Evolutionary conservation across 2,329 filamentous ascomycete species (phyloP).

Genomic region (Macrophomina phaseolina): DNA sequence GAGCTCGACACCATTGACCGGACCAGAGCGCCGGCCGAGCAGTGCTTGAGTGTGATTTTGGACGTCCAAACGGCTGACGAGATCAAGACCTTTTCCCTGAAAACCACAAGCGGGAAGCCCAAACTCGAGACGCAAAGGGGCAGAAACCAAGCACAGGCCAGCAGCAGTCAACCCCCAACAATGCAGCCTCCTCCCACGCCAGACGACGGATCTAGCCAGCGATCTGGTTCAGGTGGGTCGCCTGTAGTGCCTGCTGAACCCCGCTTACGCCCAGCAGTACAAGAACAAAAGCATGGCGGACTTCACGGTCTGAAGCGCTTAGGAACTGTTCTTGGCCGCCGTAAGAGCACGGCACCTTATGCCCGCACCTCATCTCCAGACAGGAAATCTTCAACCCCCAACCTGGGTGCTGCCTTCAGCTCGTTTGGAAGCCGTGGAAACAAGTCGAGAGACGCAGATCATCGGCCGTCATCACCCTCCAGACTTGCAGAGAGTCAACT

Average conservation of each 20-base stretch:
- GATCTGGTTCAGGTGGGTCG: slow-evolving; percentile 55
- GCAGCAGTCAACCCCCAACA: slow-evolving; percentile 13
- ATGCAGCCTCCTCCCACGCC: slow-evolving; percentile 38
- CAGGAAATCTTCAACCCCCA: slow-evolving; percentile 60
- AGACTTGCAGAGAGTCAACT: slow-evolving; percentile 40
- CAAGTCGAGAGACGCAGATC: slow-evolving; percentile 67
- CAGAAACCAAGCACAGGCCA: slow-evolving; percentile 28
- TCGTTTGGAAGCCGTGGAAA: slow-evolving; percentile 63
- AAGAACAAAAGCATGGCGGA: slow-evolving; percentile 43
- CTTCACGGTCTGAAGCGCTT: slow-evolving; percentile 44
- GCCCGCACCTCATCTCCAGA: slow-evolving; percentile 51
- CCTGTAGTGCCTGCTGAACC: slow-evolving; percentile 18
- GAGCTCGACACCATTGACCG: slow-evolving; percentile 87
- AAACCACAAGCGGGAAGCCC: slow-evolving; percentile 46
- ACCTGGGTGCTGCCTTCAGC: slow-evolving; percentile 62
- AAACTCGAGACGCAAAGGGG: slow-evolving; percentile 41
- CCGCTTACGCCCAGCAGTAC: slow-evolving; percentile 33
- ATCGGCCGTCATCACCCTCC: slow-evolving; percentile 42
- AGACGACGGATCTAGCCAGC: slow-evolving; percentile 63
- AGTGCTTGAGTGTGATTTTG: slow-evolving; percentile 79
- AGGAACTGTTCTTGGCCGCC: slow-evolving; percentile 47
- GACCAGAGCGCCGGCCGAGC: slow-evolving; percentile 74
- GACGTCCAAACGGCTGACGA: slow-evolving; percentile 88
- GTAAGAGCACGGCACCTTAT: slow-evolving; percentile 41
- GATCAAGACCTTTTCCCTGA: slow-evolving; percentile 73